Evolutionary conservation across 768 basidiomycete genomes (phyloP).

Genomic region (Rhizopogon roseolus): DNA sequence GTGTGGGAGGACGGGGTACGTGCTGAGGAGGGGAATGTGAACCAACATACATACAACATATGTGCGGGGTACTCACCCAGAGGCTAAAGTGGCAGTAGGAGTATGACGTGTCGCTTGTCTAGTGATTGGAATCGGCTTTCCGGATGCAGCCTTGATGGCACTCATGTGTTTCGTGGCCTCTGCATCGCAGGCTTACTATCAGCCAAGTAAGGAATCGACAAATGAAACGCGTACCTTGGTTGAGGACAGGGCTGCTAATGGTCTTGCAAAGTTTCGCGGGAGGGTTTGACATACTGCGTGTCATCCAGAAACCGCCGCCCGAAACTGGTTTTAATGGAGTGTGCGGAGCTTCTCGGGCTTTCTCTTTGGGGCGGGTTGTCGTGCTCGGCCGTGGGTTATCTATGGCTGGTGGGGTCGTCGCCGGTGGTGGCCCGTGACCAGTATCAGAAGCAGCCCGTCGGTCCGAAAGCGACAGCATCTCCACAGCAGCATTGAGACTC

Average conservation of each 20-base stretch:
- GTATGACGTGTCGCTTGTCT: slow-evolving; percentile 26
- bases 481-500: slow-evolving; percentile 67
- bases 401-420: slow-evolving; percentile 16
- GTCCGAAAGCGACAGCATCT: slow-evolving; percentile 44
- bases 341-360: slow-evolving; percentile 26
- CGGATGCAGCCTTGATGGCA: slow-evolving; percentile 61
- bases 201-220: background rate
- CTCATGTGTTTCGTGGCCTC: slow-evolving; percentile 73
- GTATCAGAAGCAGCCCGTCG: slow-evolving; percentile 24
- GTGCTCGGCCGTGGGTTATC: slow-evolving; percentile 27
- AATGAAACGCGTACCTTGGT: slow-evolving; percentile 48
- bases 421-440: slow-evolving; percentile 13
- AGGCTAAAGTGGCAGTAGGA: slow-evolving; percentile 46
- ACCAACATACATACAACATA: background rate
- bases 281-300: slow-evolving; percentile 30
- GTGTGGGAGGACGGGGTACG: slow-evolving; percentile 72
- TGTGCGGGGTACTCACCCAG: slow-evolving; percentile 47
- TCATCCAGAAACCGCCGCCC: slow-evolving; percentile 27
- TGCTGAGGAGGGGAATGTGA: slow-evolving; percentile 35
- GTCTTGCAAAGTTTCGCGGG: slow-evolving; percentile 55
- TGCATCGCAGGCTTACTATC: slow-evolving; percentile 8
- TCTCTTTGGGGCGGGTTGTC: slow-evolving; percentile 17
- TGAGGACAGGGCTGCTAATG: slow-evolving; percentile 66
- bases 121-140: slow-evolving; percentile 60
- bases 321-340: slow-evolving; percentile 42